Evolutionary conservation across 345 rosid species (phyloP).

Genomic region (Acer campestre): DNA sequence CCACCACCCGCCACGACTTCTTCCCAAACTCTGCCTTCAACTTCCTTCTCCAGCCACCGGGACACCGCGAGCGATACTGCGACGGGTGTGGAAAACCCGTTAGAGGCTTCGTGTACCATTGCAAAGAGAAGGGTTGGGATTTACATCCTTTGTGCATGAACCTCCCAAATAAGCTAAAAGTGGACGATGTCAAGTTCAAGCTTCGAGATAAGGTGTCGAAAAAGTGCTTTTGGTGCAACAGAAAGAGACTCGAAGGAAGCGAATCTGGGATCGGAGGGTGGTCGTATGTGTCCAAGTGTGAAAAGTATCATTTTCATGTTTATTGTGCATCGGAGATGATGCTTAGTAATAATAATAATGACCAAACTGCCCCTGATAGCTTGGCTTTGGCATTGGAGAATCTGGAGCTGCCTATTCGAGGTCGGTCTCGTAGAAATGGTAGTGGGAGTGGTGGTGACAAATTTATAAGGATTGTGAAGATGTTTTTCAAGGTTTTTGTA

Average conservation of each 20-base stretch:
- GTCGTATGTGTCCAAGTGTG: constrained; percentile 19
- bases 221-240: constrained; percentile 17
- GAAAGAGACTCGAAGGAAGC: background rate
- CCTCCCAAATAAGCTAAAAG: background rate
- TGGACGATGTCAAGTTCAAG: background rate
- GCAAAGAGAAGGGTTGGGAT: background rate
- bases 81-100: constrained; percentile 10
- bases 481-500: background rate
- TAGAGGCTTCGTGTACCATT: constrained; percentile 10
- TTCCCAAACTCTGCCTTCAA: constrained; percentile 10
- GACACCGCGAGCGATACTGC: background rate
- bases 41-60: background rate
- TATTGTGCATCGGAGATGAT: constrained; percentile 4
- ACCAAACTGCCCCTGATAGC: background rate
- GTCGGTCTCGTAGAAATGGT: background rate
- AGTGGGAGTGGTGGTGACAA: background rate
- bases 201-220: background rate
- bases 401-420: background rate
- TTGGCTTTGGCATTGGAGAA: constrained; percentile 15
- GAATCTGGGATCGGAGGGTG: constrained; percentile 5
- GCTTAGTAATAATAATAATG: background rate
- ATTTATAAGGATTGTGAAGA: background rate
- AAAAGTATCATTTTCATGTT: constrained; percentile 13
- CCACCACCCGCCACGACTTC: background rate
- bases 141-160: constrained; percentile 18